phyloP scores from a whole-genome alignment of 164 flowering plant genomes.

The Vitis vinifera region ASM3070453v1 NC_081805.1:14922001-14922500 shows the following conservation, averaged over 20 bases:
- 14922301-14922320: too few relatives aligned
- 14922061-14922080: slow-evolving; percentile 14
- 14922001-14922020: slow-evolving; percentile 58
- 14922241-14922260: slow-evolving; percentile 2
- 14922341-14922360: too few relatives aligned
- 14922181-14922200: slow-evolving; percentile 17
- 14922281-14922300: too few relatives aligned
- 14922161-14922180: slow-evolving; percentile 14
- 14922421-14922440: too few relatives aligned
- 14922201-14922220: slow-evolving; percentile 21
- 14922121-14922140: background rate
- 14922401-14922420: too few relatives aligned
- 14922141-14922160: slow-evolving; percentile 19
- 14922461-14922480: too few relatives aligned
- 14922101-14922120: background rate
- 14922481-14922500: too few relatives aligned
- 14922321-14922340: too few relatives aligned
- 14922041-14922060: slow-evolving; percentile 21
- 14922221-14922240: slow-evolving; percentile 20
- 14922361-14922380: too few relatives aligned
- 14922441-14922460: too few relatives aligned
- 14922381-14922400: too few relatives aligned
- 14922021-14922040: slow-evolving; percentile 28
- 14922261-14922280: too few relatives aligned
- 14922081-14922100: slow-evolving; percentile 8